Base-by-base conservation (phyloP, 2,329 filamentous ascomycete genomes). In the Knufia petricola region DNA sequence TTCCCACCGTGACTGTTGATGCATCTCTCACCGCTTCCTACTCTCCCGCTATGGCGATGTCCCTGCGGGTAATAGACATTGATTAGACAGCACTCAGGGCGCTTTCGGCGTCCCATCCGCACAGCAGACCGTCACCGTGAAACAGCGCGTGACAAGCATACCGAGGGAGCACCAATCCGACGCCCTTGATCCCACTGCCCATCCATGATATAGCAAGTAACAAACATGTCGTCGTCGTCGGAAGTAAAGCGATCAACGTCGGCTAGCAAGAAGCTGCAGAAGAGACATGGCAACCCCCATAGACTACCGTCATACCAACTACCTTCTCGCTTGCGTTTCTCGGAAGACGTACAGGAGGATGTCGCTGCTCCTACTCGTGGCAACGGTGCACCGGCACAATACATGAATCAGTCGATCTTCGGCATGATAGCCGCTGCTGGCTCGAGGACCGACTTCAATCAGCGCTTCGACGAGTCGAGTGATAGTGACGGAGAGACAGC, bases 341-440 rank as follows among this genome's bases (percentile, higher is more conserved):
- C 75, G 24, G 74, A 76, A 52, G 78, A 81, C 64, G 74, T 71
- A 3, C 70, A 82, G 15, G 73, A 79, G 32, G 79, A 82, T 61
- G 76, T 77, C 52, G 77, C 76, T 12, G 76, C 76, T 44, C 72
- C 76, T 1, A 73, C 71, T n/a, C 59, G 55, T 28, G 61, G 58
- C 34, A 55, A 55, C 46, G 58, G 57, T 12, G 64, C 65, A n/a
- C 63, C 67, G 46, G 62, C 70, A 41, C 68, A 74, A 52, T 87
- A 88, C 61, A 87, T 94, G 81, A 92, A 95, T 66, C 89, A 95
- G 72, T 94, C 87, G 55, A 82, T 96, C 48, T 94, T 95, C 64
- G 88, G 87, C 47, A 79, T 96, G 68, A 89, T 96, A 57, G 86
- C 89, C 4, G 87, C 87, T 13, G 87, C 87, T 31, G 87, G 88